Evolutionary conservation across 352 stramenopile species (phyloP), one percentile per base, ranked within the genome.

Genomic region (Phytophthora colocasiae): DNA sequence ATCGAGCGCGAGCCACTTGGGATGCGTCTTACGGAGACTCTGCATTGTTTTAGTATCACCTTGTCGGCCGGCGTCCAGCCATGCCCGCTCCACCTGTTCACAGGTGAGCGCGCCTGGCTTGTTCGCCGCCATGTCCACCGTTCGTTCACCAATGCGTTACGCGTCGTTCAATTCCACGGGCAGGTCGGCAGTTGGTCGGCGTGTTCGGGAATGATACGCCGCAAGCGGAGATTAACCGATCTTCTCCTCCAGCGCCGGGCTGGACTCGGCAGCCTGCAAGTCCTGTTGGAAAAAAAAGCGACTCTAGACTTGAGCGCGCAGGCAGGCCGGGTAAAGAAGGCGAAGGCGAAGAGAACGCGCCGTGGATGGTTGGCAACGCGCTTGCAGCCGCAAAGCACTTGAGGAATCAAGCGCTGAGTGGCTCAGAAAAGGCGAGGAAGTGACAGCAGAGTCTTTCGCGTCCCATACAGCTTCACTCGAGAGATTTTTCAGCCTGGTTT

Each of bases 1-100:
- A 53, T 76, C 62, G 27, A 73, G 63, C 14, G 71, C 62, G 43
- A 79, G 66, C 54, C 62, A 70, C 39, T 67, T 75, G 52, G 66
- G 71, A 58, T 73, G 66, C 47, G 32, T 58, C 47, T 66, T 62
- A 50, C 48, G 47, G 52, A 80, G 68, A 63, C 51, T 62, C 48
- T 63, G 55, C 67, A 77, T 67, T 29, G 38, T 57, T 32, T 65
- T 58, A 51, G 50, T 60, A 60, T 80, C 72, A 31, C 39, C 67
- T 58, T 46, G 48, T 41, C 60, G 58, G 10, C 71, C 66, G 14
- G 66, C 66, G 11, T 71, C 66, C 24, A 79, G 66, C 71, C 71
- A 79, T 45, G 34, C 43, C 15, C 54, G 50, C 62, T 76, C 63
- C 24, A 71, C 66, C 38, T 73, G 36, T 2, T 47, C 34, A 22